Evolutionary conservation across 768 basidiomycete genomes (phyloP).

Genomic region (Postia placenta): DNA sequence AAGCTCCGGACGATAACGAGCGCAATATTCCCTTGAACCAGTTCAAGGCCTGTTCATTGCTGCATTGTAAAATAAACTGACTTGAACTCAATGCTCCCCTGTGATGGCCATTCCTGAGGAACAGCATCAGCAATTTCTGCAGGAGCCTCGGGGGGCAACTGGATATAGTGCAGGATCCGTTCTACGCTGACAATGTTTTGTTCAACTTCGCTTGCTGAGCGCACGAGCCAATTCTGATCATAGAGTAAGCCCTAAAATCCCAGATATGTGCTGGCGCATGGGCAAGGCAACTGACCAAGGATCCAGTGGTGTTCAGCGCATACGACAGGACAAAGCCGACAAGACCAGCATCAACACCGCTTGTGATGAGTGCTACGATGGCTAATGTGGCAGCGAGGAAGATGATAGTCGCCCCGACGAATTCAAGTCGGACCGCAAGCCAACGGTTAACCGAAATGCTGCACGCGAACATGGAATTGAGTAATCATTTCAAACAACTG

Average conservation of each 20-base stretch:
- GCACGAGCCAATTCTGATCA: constrained; percentile 72
- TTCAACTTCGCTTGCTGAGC: constrained; percentile 82
- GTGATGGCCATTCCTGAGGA: constrained; percentile 64
- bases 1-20: constrained; percentile 73
- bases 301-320: constrained; percentile 77
- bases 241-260: too few species aligned
- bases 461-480: neutral
- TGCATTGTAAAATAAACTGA: constrained; percentile 36
- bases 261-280: neutral
- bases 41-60: neutral
- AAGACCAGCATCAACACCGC: constrained; percentile 78
- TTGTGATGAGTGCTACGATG: constrained; percentile 63
- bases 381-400: constrained; percentile 63
- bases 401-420: constrained; percentile 78
- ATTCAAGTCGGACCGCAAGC: constrained; percentile 80
- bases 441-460: constrained; percentile 76
- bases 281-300: constrained; percentile 46
- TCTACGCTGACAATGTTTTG: constrained; percentile 89
- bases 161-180: constrained; percentile 77
- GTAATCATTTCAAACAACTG: neutral
- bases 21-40: constrained; percentile 55
- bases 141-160: constrained; percentile 69
- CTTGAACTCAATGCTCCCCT: constrained; percentile 72
- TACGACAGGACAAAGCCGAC: constrained; percentile 86
- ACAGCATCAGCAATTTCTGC: constrained; percentile 56